Base-by-base conservation (phyloP, 208 protist species). In the Endotrypanum monterogeii region DNA sequence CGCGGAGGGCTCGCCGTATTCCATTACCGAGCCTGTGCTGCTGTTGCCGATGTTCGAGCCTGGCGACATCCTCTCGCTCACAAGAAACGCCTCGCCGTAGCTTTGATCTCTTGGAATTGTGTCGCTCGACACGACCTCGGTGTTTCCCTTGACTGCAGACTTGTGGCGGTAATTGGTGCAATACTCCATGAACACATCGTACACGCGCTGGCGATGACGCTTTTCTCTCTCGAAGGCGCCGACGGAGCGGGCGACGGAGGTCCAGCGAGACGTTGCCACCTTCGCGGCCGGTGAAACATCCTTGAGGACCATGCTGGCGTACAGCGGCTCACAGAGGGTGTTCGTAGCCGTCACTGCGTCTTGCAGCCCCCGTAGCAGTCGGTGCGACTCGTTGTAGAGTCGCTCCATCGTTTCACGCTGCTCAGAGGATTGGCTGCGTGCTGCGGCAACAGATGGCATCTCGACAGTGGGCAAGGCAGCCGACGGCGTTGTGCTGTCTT, bases 111-210 rank as follows among this genome's bases (percentile, higher is more conserved):
- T 25, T 20, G 9, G 3, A 12, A 23, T 41, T 8, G 16, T 35
- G 25, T 5, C 14, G 50, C 66, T 35, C 25, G 7, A n/a, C 32
- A 1, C 30, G 20, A 50, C 30, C 41, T n/a, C 50, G 20, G 56
- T 37, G 18, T 46, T 28, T 7, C 55, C 63, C 20, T 67, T 55
- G 30, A 63, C 69, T 8, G 37, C 41, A 8, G 69, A 52, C 54
- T 73, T 60, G 18, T 83, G 78, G 2, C 76, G 75, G 55, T 83
- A 88, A 41, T 75, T 70, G 25, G 79, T 82, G 75, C 86, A 91
- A 89, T 92, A 97, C 68, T 87, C 74, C 37, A 78, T 84, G 78
- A 97, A 97, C 8, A 94, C 83, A 30, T 92, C 80, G 80, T 92
- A 95, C 5, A 96, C 89, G 12, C 83, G 82, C 67, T 89, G 78